Conservation (phyloP, 2,329 filamentous ascomycete genomes). For the Coleophoma cylindrospora region DNA sequence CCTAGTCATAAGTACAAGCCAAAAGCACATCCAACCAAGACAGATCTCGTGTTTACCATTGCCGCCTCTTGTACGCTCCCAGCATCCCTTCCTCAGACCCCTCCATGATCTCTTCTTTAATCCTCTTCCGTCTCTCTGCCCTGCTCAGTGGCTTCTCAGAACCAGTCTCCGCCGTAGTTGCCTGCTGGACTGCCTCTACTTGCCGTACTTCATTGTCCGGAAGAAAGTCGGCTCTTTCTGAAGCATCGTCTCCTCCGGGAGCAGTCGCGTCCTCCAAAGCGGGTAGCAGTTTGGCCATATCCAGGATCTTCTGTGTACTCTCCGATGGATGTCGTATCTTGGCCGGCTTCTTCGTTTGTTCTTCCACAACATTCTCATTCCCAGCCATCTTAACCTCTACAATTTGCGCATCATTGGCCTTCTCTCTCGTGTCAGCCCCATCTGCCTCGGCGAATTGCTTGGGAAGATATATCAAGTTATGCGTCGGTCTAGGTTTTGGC, state of each 20-base stretch:
- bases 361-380: not conserved
- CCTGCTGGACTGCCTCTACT: not conserved
- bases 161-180: constrained; percentile 1
- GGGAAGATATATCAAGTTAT: constrained; percentile 13
- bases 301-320: not conserved
- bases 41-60: constrained; percentile 35
- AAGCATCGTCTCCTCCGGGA: not conserved
- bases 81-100: constrained; percentile 33
- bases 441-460: constrained; percentile 10
- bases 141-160: constrained; percentile 15
- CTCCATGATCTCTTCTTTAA: constrained; percentile 49
- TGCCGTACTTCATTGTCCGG: not conserved
- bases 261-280: too few relatives aligned
- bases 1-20: too few relatives aligned
- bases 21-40: not conserved
- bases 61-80: constrained; percentile 46
- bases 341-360: not conserved
- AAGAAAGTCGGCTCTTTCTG: not conserved
- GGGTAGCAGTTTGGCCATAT: not conserved
- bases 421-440: not conserved
- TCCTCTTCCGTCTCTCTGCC: constrained; percentile 43
- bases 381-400: not conserved
- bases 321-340: not conserved
- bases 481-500: constrained; percentile 16
- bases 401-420: not conserved